These are phyloP conservation scores for Pyrenophora tritici-repentis DNA, from an alignment of 2,329 filamentous ascomycete genomes.

Conservation along the genomic window DNA sequence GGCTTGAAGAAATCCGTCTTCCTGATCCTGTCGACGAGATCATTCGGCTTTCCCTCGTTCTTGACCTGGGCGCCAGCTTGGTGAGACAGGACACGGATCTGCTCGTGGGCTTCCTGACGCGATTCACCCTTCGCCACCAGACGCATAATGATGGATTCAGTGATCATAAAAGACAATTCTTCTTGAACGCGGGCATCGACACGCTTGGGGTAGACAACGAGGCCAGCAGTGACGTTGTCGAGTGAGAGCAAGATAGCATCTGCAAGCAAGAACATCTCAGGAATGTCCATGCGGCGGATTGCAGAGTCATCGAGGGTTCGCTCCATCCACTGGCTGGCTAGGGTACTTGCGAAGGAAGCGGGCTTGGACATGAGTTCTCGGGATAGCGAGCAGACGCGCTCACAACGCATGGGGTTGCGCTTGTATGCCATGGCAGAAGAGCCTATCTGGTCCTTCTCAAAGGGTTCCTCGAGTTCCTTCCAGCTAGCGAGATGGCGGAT, in stretches of 20 bases:
- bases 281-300: slow-evolving; percentile 62
- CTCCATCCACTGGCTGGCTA: slow-evolving; percentile 78
- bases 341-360: slow-evolving; percentile 64
- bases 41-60: slow-evolving; percentile 74
- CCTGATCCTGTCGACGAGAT: slow-evolving; percentile 79
- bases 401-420: slow-evolving; percentile 63
- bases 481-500: slow-evolving; percentile 73
- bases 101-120: slow-evolving; percentile 82
- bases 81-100: slow-evolving; percentile 80
- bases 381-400: slow-evolving; percentile 64
- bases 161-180: slow-evolving; percentile 88
- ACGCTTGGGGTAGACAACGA: slow-evolving; percentile 77
- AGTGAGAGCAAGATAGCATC: slow-evolving; percentile 68
- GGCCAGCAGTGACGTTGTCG: slow-evolving; percentile 73
- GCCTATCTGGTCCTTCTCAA: slow-evolving; percentile 70
- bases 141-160: slow-evolving; percentile 64
- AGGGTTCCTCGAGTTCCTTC: slow-evolving; percentile 87
- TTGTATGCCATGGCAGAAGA: slow-evolving; percentile 65
- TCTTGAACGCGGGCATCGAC: slow-evolving; percentile 68
- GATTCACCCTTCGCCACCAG: slow-evolving; percentile 71
- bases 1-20: slow-evolving; percentile 73
- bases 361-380: slow-evolving; percentile 60
- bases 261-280: slow-evolving; percentile 55
- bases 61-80: slow-evolving; percentile 74
- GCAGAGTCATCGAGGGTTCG: slow-evolving; percentile 78